These are phyloP conservation scores for Oryza punctata DNA, from an alignment of 176 grass and related monocot genomes.

Conservation along the genomic window DNA sequence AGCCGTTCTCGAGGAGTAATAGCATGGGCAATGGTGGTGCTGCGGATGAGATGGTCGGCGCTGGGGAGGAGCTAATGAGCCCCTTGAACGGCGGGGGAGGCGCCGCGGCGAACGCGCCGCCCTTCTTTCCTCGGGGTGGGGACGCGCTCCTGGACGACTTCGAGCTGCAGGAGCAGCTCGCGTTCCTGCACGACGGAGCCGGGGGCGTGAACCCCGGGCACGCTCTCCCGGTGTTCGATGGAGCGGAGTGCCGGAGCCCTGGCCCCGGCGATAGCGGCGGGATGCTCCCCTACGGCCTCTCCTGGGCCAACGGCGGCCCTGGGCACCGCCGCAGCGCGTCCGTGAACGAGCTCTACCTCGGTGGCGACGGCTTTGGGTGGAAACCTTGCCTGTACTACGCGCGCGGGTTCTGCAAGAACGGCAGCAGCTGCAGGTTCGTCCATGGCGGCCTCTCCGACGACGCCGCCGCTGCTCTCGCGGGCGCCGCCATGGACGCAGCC, in stretches of 20 bases:
- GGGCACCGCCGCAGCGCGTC: conserved; percentile 71
- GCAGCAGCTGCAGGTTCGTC: conserved; percentile 71
- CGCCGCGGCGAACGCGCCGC: conserved; percentile 10
- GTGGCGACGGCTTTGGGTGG: conserved; percentile 58
- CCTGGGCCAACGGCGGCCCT: conserved; percentile 43
- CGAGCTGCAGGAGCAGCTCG: conserved; percentile 78
- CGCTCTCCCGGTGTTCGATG: conserved; percentile 19
- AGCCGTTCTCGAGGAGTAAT: conserved; percentile 64
- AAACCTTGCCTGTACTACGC: conserved; percentile 76
- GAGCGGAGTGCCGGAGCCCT: conserved; percentile 48
- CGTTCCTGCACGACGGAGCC: conserved; percentile 58
- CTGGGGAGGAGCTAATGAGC: conserved; percentile 55
- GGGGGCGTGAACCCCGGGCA: conserved; percentile 25
- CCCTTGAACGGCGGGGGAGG: conserved; percentile 32
- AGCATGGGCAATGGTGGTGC: conserved; percentile 47
- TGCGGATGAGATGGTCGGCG: conserved; percentile 37
- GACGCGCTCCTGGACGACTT: conserved; percentile 52
- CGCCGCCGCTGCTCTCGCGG: conserved; percentile 11
- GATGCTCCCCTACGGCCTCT: conserved; percentile 44
- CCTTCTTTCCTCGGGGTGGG: conserved; percentile 40
- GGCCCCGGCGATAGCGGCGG: conserved; percentile 28
- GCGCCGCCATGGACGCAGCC: not conserved
- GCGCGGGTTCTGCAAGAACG: conserved; percentile 82
- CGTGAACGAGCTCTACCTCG: conserved; percentile 66
- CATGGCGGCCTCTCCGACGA: conserved; percentile 60